phyloP scores from a whole-genome alignment of 768 basidiomycete genomes.

The Calvatia gigantea region DNA sequence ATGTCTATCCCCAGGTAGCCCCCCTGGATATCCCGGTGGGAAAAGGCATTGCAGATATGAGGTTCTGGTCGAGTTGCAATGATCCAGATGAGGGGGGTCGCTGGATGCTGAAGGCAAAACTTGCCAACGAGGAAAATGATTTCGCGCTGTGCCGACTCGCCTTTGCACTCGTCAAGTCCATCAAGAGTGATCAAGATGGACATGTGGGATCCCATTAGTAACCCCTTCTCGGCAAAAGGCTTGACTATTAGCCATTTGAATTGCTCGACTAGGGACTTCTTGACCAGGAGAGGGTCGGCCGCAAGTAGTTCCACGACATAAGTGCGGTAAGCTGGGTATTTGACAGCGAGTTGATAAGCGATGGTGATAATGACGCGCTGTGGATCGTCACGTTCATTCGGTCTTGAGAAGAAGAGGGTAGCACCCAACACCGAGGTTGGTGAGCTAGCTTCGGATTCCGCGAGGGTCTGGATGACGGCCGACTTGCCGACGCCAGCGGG shows the following conservation, averaged over 20 bases:
- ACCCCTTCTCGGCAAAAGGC: not conserved
- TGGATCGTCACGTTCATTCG: not conserved
- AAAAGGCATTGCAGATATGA: slow-evolving; percentile 16
- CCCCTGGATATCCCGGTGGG: not conserved
- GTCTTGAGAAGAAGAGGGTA: slow-evolving; percentile 21
- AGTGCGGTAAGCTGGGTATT: not conserved
- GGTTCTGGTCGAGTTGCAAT: slow-evolving; percentile 25
- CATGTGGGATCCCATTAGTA: not conserved
- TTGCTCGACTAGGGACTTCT: slow-evolving; percentile 14
- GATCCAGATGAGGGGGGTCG: slow-evolving; percentile 20
- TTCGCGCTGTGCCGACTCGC: slow-evolving; percentile 12
- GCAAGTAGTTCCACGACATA: slow-evolving; percentile 8
- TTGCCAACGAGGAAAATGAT: slow-evolving; percentile 13
- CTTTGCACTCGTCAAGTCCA: slow-evolving; percentile 25
- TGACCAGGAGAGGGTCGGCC: slow-evolving; percentile 4
- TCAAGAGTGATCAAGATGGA: slow-evolving; percentile 17
- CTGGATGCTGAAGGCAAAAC: not conserved
- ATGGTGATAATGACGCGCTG: slow-evolving; percentile 18
- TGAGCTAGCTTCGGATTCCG: not conserved
- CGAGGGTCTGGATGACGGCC: slow-evolving; percentile 8
- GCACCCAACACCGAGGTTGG: not conserved
- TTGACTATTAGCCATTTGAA: slow-evolving; percentile 14
- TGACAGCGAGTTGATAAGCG: slow-evolving; percentile 19
- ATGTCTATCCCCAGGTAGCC: slow-evolving; percentile 4
- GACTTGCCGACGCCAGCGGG: slow-evolving; percentile 9